These are phyloP conservation scores for Gynochthodes officinalis DNA, from an alignment of 257 asterid species.

Conservation along the genomic window DNA sequence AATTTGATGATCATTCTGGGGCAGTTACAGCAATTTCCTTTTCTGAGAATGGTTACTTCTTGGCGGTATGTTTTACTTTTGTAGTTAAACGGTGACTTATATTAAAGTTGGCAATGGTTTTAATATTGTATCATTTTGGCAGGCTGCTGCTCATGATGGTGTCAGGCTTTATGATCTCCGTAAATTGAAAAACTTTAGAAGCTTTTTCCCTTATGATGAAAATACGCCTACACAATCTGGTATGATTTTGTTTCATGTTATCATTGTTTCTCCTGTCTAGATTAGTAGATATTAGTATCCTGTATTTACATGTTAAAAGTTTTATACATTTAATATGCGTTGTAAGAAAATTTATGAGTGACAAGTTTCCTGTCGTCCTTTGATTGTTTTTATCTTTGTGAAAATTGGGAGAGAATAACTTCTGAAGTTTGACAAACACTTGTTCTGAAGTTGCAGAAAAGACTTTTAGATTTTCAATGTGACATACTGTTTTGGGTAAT, in stretches of 20 bases:
- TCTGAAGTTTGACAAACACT: not conserved
- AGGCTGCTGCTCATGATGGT: constrained; percentile 99
- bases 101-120: constrained; percentile 1
- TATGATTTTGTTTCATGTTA: constrained; percentile 19
- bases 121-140: constrained; percentile 28
- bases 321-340: no score
- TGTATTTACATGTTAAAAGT: not conserved
- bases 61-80: constrained; percentile 63
- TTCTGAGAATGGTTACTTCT: constrained; percentile 97
- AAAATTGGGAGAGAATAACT: not conserved
- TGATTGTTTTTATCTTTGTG: not conserved
- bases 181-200: constrained; percentile 80
- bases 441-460: not conserved
- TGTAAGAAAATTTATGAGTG: not conserved
- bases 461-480: not conserved
- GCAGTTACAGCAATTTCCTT: constrained; percentile 87
- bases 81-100: not conserved
- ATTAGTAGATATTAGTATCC: not conserved
- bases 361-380: not conserved
- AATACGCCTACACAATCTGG: constrained; percentile 86
- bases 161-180: constrained; percentile 98
- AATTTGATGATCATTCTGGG: constrained; percentile 79
- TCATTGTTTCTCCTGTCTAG: not conserved
- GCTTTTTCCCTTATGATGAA: constrained; percentile 77
- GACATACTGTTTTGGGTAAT: not conserved